Percentiles rank a stretch among this genome's conserved stretches.
Conservation (phyloP, 2,329 filamentous ascomycete species). For the Myriosclerotinia scirpicola region DNA sequence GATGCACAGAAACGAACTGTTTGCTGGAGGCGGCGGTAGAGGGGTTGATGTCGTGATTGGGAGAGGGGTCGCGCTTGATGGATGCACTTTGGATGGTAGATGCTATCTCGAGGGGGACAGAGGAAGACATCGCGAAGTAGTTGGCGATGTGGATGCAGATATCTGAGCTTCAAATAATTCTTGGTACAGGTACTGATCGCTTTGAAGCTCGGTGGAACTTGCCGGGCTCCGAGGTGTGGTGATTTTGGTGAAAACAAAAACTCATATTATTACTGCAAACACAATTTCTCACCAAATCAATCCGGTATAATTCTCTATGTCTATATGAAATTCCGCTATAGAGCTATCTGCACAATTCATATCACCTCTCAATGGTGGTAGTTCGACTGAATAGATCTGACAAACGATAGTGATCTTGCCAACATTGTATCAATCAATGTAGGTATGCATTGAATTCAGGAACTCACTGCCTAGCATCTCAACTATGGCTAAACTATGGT, state of each 20-base stretch:
- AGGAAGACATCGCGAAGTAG: slow-evolving; percentile 35
- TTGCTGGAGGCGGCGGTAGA: slow-evolving; percentile 70
- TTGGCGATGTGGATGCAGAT: not conserved
- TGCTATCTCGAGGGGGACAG: slow-evolving; percentile 65
- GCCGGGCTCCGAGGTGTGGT: not conserved
- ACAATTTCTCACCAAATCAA: not conserved
- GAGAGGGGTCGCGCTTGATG: slow-evolving; percentile 71
- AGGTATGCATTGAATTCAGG: not conserved
- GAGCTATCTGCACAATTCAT: not conserved
- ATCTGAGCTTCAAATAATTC: slow-evolving; percentile 11
- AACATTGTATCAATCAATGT: not conserved
- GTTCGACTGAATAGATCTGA: not conserved
- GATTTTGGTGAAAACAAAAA: not conserved
- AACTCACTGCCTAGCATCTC: not conserved
- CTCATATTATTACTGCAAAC: not conserved
- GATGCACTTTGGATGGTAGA: slow-evolving; percentile 79
- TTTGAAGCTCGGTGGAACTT: slow-evolving; percentile 15
- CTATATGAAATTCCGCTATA: not conserved
- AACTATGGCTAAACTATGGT: too few species aligned
- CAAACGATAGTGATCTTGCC: not conserved
- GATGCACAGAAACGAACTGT: slow-evolving; percentile 54
- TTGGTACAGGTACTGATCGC: not conserved
- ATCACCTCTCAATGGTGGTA: not conserved
- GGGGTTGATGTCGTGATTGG: slow-evolving; percentile 75
- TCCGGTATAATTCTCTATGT: not conserved